Percentiles rank a stretch among this genome's conserved stretches.
These are phyloP conservation scores for Ammopiptanthus mongolicus DNA, from an alignment of 306 rosid genomes.

Conservation along the genomic window DNA sequence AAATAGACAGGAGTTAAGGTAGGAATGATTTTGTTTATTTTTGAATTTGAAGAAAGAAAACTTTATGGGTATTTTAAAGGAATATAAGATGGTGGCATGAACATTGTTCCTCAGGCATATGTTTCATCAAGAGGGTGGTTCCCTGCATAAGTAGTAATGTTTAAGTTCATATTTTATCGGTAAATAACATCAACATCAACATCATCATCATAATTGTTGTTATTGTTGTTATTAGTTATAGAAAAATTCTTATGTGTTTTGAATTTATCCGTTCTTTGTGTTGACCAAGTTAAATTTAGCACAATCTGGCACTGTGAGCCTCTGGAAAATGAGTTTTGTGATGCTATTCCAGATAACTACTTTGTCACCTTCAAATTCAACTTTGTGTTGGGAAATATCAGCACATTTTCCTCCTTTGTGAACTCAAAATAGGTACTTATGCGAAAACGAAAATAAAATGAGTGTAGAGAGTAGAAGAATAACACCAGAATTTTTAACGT, in stretches of 20 bases:
- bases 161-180: neutral
- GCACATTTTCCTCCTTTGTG: no score
- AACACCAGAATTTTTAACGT: no score
- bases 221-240: neutral
- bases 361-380: constrained; percentile 25
- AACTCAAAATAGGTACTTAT: no score
- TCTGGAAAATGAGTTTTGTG: constrained; percentile 43
- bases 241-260: neutral
- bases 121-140: constrained; percentile 40
- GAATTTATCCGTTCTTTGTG: constrained; percentile 2
- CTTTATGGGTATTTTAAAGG: constrained; percentile 56
- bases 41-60: constrained; percentile 38
- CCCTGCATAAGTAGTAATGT: constrained; percentile 50
- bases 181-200: neutral
- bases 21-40: constrained; percentile 56
- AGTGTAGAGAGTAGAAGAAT: no score
- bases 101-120: constrained; percentile 40
- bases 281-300: constrained; percentile 37
- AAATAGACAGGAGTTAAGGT: constrained; percentile 27
- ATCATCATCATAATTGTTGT: neutral
- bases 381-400: no score
- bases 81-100: constrained; percentile 41
- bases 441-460: no score
- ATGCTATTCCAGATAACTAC: constrained; percentile 45
- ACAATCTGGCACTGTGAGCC: constrained; percentile 46